These are phyloP conservation scores for Fusarium sp. DNA, from an alignment of 2,329 filamentous ascomycete species.

Conservation along the genomic window DNA sequence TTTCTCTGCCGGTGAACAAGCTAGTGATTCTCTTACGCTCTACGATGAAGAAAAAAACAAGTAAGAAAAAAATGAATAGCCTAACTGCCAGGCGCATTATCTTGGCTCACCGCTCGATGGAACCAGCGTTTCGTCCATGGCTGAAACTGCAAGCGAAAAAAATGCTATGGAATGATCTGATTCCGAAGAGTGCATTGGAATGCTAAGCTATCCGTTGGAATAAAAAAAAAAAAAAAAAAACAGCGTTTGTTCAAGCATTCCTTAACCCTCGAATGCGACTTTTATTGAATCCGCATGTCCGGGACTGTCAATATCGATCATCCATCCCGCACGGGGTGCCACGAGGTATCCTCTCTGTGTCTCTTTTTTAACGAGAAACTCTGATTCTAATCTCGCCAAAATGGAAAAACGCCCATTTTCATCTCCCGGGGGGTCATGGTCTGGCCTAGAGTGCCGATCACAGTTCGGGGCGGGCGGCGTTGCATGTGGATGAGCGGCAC, in stretches of 20 bases:
- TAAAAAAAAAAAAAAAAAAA: too few species aligned
- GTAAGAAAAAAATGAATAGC: not conserved
- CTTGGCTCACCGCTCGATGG: conserved; percentile 18
- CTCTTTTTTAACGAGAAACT: not conserved
- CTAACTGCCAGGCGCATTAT: not conserved
- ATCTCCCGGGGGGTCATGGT: not conserved
- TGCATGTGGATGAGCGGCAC: conserved; percentile 30
- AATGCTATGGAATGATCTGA: not conserved
- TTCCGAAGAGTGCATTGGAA: not conserved
- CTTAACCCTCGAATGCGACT: not conserved
- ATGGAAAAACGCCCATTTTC: not conserved
- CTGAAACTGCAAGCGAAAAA: not conserved
- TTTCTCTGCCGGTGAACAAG: not conserved
- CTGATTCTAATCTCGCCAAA: conserved; percentile 12
- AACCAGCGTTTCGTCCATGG: not conserved
- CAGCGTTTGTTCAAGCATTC: too few species aligned
- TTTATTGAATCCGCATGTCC: not conserved
- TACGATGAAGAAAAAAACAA: not conserved
- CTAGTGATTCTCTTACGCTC: not conserved
- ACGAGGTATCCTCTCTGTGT: conserved; percentile 1
- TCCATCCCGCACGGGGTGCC: not conserved
- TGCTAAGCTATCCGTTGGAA: too few species aligned
- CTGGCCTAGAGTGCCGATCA: conserved; percentile 30
- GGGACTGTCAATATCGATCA: not conserved
- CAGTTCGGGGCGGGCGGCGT: conserved; percentile 22